Base-by-base conservation (phyloP, 164 flowering plant genomes). In the Nelumbo lutea region DNA sequence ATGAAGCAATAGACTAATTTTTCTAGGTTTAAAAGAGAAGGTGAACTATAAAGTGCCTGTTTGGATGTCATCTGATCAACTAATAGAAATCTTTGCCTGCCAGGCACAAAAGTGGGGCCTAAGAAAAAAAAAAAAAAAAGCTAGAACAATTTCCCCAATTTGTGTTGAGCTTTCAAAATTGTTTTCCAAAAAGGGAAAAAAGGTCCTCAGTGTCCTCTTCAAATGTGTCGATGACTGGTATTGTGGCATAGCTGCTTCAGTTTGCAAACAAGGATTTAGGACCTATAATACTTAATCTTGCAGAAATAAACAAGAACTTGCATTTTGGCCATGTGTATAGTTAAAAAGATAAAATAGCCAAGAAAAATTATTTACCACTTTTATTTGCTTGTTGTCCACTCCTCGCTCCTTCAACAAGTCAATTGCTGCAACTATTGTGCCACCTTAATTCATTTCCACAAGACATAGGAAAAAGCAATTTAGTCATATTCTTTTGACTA, bases 341-440 rank as follows among this genome's bases (percentile, higher is more conserved):
- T 59, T 14, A 15, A 38, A 67, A 67, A 67, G 61, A 48, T 7
- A 50, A 47, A 2, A 11, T 39, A 52, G 1, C 5, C 3, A 43
- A 39, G 41, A 45, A 38, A 59, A 47, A 39, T 13, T 62, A 71
- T 70, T 72, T 80, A 91, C 98, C 96, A 94, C 96, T 91, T 87
- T 91, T 46, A 94, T 91, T 77, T 88, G 93, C 65, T 84, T 84
- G 77, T 82, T 84, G 13, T 77, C 85, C 68, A 85, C 80, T 50
- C 96, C 96, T 57, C 88, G 87, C 61, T 85, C 93, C 79, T 81
- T 90, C 71, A 96, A 61, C 64, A 92, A 78, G 59, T 83, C 76
- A 51, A 96, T 57, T 51, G 98, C 93, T 57, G 90, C 89, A 69
- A 90, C 88, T 51, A 90, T 83, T 56, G 97, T 94, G 69, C 95